Percentiles rank a stretch among this genome's conserved stretches.
phyloP scores from a whole-genome alignment of 441 rosid genomes.

The Jatropha podagrica region DNA sequence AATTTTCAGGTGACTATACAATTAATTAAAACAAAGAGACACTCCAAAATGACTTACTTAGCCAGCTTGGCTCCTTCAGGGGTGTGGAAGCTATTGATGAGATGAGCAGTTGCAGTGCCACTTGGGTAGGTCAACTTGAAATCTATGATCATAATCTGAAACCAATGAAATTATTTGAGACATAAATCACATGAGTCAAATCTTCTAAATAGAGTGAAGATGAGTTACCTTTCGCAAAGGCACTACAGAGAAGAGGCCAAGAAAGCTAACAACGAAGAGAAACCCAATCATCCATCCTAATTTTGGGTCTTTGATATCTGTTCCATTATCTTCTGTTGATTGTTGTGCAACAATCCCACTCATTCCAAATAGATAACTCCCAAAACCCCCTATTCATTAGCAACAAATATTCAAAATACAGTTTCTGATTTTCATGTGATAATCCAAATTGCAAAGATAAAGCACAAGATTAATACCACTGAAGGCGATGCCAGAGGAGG shows the following conservation, averaged over 20 bases:
- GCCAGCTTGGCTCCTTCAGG: slow-evolving; percentile 21
- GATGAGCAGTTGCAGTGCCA: slow-evolving; percentile 21
- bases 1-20: not conserved
- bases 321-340: slow-evolving; percentile 11
- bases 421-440: not conserved
- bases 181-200: not conserved
- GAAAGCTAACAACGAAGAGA: slow-evolving; percentile 19
- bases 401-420: not conserved
- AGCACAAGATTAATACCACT: slow-evolving; percentile 4
- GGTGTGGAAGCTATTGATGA: slow-evolving; percentile 21
- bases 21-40: not conserved
- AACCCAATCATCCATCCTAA: slow-evolving; percentile 20
- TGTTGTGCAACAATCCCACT: slow-evolving; percentile 1
- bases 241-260: slow-evolving; percentile 15
- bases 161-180: not conserved
- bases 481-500: slow-evolving; percentile 20
- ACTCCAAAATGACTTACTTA: not conserved
- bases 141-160: slow-evolving; percentile 21
- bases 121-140: slow-evolving; percentile 22
- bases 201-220: not conserved
- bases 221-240: slow-evolving; percentile 17
- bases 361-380: slow-evolving; percentile 17
- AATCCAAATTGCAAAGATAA: not conserved
- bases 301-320: slow-evolving; percentile 1
- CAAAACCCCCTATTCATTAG: slow-evolving; percentile 11